phyloP scores from a whole-genome alignment of 225 moss, liverwort and hornwort species.

The Pseudoscleropodium purum region DNA sequence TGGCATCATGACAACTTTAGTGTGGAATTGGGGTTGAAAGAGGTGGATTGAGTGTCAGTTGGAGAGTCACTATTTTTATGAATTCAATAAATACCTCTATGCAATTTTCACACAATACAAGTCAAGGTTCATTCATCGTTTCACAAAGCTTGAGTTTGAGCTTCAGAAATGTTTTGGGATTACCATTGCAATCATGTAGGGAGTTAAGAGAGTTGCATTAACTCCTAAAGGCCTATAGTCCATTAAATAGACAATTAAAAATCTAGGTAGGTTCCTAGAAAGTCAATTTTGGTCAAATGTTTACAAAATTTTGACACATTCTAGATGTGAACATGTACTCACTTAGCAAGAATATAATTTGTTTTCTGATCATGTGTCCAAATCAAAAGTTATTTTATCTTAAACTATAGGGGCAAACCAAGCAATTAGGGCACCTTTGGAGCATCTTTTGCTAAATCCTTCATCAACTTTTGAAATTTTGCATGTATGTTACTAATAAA shows the following conservation, averaged over 20 bases:
- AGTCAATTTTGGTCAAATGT: background rate
- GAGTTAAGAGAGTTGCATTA: background rate
- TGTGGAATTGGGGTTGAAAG: background rate
- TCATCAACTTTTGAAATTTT: background rate
- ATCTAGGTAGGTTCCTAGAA: rapidly evolving
- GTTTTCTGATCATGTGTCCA: rapidly evolving
- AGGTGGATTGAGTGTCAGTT: background rate
- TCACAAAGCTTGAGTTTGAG: background rate
- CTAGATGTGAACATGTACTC: background rate
- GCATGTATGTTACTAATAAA: background rate
- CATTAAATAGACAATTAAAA: rapidly evolving
- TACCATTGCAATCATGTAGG: background rate
- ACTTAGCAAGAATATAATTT: rapidly evolving
- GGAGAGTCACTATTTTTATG: background rate
- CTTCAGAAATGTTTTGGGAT: background rate
- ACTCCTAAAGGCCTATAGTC: background rate
- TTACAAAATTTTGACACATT: background rate
- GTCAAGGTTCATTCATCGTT: too few species aligned
- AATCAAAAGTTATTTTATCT: background rate
- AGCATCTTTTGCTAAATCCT: background rate
- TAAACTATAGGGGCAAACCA: rapidly evolving
- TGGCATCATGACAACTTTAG: background rate
- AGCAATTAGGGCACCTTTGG: background rate
- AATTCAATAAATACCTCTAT: background rate
- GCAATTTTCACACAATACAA: rapidly evolving